Evolutionary conservation across 345 rosid genomes (phyloP).

Genomic region (Triadica sebifera): DNA sequence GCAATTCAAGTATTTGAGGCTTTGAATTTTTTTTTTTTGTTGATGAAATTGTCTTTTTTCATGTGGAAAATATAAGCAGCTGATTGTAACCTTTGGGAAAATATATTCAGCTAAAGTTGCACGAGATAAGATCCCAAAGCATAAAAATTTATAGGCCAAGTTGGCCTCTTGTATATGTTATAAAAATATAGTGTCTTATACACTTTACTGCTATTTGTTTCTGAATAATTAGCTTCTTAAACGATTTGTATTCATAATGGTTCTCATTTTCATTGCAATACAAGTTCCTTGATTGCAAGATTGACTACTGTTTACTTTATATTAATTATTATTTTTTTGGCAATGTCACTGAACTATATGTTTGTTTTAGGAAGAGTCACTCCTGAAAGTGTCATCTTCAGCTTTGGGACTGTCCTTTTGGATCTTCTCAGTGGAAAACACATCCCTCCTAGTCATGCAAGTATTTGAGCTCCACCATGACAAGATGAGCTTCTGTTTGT

Average conservation of each 20-base stretch:
- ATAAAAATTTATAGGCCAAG: no score
- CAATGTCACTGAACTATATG: neutral
- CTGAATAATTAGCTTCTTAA: neutral
- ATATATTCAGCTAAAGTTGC: neutral
- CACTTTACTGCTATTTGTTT: no score
- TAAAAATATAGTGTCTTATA: no score
- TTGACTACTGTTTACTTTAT: neutral
- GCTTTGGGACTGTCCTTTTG: constrained; percentile 93
- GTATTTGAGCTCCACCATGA: constrained; percentile 13
- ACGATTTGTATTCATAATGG: neutral
- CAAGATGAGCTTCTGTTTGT: neutral
- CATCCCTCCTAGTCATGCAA: constrained; percentile 94
- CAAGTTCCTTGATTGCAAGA: neutral
- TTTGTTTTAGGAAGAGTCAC: constrained; percentile 78
- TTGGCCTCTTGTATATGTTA: neutral
- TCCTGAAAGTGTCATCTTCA: constrained; percentile 86
- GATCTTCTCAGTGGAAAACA: constrained; percentile 97
- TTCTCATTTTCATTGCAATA: neutral
- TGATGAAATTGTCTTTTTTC: no score
- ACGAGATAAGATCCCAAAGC: neutral
- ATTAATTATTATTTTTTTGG: neutral
- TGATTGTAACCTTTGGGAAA: neutral
- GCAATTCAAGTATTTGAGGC: neutral
- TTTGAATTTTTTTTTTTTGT: neutral
- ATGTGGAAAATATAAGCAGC: neutral